phyloP scores from a whole-genome alignment of 305 asterid species.

The Fraxinus floribunda region DNA sequence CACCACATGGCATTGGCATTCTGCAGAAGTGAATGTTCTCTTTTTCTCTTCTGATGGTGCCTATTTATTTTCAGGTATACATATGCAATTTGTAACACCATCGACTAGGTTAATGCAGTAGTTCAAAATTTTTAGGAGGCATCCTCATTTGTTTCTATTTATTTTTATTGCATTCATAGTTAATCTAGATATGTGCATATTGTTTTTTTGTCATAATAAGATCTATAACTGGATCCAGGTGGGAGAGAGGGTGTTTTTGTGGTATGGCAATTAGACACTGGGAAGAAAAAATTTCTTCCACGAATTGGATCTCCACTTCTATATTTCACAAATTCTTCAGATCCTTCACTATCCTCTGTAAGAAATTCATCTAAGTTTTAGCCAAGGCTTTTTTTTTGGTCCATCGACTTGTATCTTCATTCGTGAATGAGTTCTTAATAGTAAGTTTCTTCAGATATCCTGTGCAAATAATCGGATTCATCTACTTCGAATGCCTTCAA shows the following conservation, averaged over 20 bases:
- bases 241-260: slow-evolving; percentile 96
- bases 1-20: slow-evolving; percentile 97
- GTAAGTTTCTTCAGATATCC: slow-evolving; percentile 69
- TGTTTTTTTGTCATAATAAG: not conserved
- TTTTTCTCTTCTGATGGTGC: slow-evolving; percentile 95
- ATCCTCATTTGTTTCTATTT: not conserved
- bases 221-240: slow-evolving; percentile 45
- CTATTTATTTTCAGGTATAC: slow-evolving; percentile 82
- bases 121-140: not conserved
- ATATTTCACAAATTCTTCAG: slow-evolving; percentile 68
- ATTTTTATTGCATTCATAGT: slow-evolving; percentile 8
- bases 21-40: slow-evolving; percentile 72
- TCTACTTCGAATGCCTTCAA: slow-evolving; percentile 75
- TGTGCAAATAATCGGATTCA: slow-evolving; percentile 86
- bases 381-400: not conserved
- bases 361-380: slow-evolving; percentile 25
- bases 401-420: slow-evolving; percentile 12
- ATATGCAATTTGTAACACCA: not conserved
- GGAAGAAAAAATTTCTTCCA: slow-evolving; percentile 80
- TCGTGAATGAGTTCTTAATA: slow-evolving; percentile 28
- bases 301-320: slow-evolving; percentile 84
- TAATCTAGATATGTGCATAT: slow-evolving; percentile 1
- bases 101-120: not conserved
- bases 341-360: slow-evolving; percentile 79
- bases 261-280: slow-evolving; percentile 92